Percentiles rank a stretch among this genome's conserved stretches.
These are phyloP conservation scores for Heliocybe sulcata DNA, from an alignment of 1,284 basidiomycete species.

Conservation along the genomic window DNA sequence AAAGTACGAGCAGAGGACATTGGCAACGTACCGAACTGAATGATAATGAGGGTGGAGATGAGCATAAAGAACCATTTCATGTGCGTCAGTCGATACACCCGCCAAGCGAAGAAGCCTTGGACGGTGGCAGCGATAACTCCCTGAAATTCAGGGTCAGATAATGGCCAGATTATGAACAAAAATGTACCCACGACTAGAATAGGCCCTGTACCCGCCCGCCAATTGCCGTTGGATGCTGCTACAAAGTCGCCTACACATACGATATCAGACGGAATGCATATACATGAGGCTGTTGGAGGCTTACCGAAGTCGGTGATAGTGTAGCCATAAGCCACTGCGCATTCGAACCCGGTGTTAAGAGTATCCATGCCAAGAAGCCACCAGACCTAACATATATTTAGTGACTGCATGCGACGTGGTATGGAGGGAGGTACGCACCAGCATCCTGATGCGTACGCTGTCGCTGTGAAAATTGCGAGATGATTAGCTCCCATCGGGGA, in stretches of 20 bases:
- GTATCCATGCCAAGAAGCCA: background rate
- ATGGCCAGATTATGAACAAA: background rate
- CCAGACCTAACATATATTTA: background rate
- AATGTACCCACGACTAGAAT: background rate
- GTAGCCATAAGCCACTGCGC: background rate
- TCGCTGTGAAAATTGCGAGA: too few species aligned
- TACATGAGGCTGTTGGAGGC: background rate
- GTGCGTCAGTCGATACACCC: background rate
- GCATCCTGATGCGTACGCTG: too few species aligned
- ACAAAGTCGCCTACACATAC: background rate
- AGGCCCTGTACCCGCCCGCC: background rate
- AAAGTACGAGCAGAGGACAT: background rate
- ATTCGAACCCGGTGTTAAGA: background rate
- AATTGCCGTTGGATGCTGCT: background rate
- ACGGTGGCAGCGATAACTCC: background rate
- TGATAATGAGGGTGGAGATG: background rate
- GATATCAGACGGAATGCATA: background rate
- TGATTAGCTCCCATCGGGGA: too few species aligned
- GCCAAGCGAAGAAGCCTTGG: conserved; percentile 1
- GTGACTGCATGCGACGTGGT: too few species aligned
- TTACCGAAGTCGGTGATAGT: background rate
- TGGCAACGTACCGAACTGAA: conserved; percentile 1
- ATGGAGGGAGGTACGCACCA: too few species aligned
- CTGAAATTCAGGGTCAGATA: background rate
- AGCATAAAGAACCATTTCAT: background rate